Conservation (phyloP, 768 basidiomycete species). For the Termitomyces sp. region DNA sequence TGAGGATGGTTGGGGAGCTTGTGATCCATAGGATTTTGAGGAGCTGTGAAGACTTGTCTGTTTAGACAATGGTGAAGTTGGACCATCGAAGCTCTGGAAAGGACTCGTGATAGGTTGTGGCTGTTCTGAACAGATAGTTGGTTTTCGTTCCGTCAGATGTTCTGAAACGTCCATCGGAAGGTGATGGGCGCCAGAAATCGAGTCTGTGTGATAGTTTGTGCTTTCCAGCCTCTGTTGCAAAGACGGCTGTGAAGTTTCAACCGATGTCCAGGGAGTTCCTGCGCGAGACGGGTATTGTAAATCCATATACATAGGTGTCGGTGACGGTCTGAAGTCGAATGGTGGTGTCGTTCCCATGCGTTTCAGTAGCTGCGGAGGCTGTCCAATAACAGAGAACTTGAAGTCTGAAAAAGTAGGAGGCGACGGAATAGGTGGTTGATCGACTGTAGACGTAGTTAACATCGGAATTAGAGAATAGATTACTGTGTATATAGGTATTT, state of each 20-base stretch:
- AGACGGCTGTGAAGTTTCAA: background rate
- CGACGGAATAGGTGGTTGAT: background rate
- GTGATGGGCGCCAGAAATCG: background rate
- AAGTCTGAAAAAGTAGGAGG: slow-evolving; percentile 9
- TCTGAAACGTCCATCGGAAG: background rate
- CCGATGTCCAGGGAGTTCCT: background rate
- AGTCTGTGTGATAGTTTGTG: background rate
- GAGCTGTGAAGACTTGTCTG: background rate
- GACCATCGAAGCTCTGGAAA: background rate
- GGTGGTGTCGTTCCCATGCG: slow-evolving; percentile 1
- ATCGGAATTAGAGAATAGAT: background rate
- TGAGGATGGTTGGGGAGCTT: background rate
- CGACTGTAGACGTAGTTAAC: background rate
- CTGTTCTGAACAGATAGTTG: background rate
- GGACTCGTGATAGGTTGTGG: background rate
- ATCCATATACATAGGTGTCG: slow-evolving; percentile 1
- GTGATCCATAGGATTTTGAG: background rate
- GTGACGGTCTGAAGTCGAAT: slow-evolving; percentile 4
- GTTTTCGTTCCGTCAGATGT: background rate
- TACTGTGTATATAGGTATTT: too few relatives aligned
- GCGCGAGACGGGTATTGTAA: slow-evolving; percentile 8
- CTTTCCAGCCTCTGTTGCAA: slow-evolving; percentile 5
- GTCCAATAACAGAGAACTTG: slow-evolving; percentile 8
- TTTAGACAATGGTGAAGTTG: background rate
- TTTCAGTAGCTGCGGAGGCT: slow-evolving; percentile 6